These are phyloP conservation scores for Linum lewisii DNA, from an alignment of 345 rosid genomes.

Conservation along the genomic window DNA sequence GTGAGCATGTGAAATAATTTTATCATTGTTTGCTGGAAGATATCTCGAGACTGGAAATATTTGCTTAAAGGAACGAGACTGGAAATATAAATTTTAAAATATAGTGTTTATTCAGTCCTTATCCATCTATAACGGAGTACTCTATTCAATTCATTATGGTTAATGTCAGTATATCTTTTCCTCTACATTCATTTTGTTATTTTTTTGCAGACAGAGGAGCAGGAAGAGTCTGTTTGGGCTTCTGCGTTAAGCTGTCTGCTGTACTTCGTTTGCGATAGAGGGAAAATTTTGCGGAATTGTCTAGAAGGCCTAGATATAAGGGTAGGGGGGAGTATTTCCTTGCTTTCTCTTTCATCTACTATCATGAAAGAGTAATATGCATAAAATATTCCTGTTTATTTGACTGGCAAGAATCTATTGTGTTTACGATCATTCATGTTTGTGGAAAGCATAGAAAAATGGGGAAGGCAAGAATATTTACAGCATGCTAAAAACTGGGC, in stretches of 20 bases:
- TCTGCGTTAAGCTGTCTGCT: slow-evolving; percentile 94
- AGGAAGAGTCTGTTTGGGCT: slow-evolving; percentile 92
- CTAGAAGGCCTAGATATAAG: slow-evolving; percentile 96
- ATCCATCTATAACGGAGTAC: background rate
- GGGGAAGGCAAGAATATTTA: background rate
- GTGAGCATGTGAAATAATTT: background rate
- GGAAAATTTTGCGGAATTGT: slow-evolving; percentile 65
- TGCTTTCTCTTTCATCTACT: too few relatives aligned
- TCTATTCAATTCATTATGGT: background rate
- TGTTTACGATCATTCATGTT: background rate
- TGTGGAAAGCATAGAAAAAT: background rate
- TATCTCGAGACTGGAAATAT: background rate
- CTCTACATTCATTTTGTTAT: background rate
- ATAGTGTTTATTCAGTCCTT: background rate
- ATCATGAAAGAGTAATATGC: background rate
- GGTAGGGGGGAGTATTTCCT: slow-evolving; percentile 38
- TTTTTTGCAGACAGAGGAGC: slow-evolving; percentile 58
- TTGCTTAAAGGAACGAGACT: background rate
- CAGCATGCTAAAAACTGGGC: too few relatives aligned
- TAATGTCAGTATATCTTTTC: background rate
- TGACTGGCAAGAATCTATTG: background rate
- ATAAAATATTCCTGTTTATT: background rate
- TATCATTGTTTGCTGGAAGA: background rate
- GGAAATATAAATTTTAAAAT: background rate
- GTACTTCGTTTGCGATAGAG: slow-evolving; percentile 86